Evolutionary conservation across 148 eudicot species (phyloP).

Genomic region (Mesembryanthemum crystallinum): DNA sequence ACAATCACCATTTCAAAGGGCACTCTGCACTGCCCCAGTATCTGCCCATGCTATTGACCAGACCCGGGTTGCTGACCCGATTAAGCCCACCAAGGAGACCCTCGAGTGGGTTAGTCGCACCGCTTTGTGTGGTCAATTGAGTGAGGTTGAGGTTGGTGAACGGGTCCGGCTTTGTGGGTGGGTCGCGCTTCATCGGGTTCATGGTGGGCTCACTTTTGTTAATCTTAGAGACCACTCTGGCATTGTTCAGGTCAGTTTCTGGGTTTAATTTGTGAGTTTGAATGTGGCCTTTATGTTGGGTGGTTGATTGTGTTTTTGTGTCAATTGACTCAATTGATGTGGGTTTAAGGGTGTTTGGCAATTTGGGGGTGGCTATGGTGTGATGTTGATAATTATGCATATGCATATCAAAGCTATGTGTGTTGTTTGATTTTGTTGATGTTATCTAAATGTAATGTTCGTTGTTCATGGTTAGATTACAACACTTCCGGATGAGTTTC

Average conservation of each 20-base stretch:
- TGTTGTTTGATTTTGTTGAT: background rate
- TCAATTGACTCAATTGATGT: no score
- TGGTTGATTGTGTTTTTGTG: background rate
- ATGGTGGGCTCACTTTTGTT: conserved; percentile 77
- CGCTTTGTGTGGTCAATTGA: conserved; percentile 64
- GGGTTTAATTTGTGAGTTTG: background rate
- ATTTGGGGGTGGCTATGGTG: no score
- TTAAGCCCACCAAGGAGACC: conserved; percentile 28
- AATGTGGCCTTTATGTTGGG: no score
- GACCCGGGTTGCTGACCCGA: conserved; percentile 25
- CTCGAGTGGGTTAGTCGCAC: conserved; percentile 73
- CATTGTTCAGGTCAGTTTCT: conserved; percentile 61
- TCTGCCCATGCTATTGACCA: conserved; percentile 14
- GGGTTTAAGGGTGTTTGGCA: no score
- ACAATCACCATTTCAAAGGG: background rate
- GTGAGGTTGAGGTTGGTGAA: conserved; percentile 62
- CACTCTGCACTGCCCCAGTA: conserved; percentile 8
- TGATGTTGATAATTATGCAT: no score
- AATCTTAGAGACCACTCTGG: conserved; percentile 83
- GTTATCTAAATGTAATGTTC: background rate
- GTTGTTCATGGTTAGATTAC: conserved; percentile 51
- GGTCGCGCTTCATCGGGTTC: conserved; percentile 86
- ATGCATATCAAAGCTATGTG: background rate
- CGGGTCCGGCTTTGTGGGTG: conserved; percentile 87
- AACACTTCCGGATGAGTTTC: conserved; percentile 87